Conservation (phyloP, 139 green algal species). For the Coelastrella sp. region DNA sequence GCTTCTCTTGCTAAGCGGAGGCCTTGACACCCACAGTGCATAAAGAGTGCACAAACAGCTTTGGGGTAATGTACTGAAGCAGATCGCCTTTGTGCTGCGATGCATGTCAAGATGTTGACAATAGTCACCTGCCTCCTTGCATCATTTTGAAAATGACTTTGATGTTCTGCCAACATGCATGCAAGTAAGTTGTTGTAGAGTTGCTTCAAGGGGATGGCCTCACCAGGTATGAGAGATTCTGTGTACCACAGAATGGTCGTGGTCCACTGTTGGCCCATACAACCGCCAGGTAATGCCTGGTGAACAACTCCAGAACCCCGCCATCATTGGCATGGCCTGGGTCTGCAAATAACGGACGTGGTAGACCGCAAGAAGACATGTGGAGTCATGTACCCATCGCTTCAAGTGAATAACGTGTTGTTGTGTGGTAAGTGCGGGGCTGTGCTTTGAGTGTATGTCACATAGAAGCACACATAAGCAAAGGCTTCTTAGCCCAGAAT, state of each 20-base stretch:
- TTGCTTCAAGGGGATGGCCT: no score
- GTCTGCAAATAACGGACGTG: constrained; percentile 1
- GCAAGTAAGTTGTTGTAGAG: neutral
- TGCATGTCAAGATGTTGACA: no score
- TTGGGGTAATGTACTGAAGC: no score
- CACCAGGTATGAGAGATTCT: constrained; percentile 55
- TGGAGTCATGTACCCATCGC: neutral
- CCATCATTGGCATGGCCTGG: neutral
- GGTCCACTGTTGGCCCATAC: constrained; percentile 23
- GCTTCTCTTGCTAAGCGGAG: neutral
- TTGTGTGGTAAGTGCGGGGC: neutral
- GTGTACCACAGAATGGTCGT: constrained; percentile 36
- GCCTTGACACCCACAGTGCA: neutral
- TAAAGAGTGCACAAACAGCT: no score
- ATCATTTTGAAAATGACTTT: no score
- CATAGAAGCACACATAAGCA: no score
- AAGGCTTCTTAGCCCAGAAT: no score
- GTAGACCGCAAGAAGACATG: constrained; percentile 60
- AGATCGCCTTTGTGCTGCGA: no score
- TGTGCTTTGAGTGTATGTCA: no score
- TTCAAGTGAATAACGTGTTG: neutral
- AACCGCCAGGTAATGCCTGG: constrained; percentile 4
- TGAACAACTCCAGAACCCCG: neutral
- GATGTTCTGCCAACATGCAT: no score
- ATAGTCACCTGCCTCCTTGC: no score